Evolutionary conservation across 2,329 filamentous ascomycete genomes (phyloP), one percentile per base, ranked within the genome.

Genomic region (Beauveria australis): DNA sequence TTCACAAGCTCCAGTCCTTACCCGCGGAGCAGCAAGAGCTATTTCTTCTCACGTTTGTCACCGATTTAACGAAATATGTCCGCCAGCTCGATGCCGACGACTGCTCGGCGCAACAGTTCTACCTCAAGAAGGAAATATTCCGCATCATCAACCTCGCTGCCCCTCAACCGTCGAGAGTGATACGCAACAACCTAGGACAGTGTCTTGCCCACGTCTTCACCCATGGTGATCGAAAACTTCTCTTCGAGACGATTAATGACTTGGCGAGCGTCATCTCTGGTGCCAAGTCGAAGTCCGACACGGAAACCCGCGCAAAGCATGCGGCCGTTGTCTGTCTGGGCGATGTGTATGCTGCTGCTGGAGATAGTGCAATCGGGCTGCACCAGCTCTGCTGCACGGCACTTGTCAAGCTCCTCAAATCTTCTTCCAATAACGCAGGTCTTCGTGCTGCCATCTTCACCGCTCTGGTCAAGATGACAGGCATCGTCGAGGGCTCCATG

Each of bases 21-120:
- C 91, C 93, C 48, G 86, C 90, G 59, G 94, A 99, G 76, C 94
- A 99, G 74, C 94, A 99, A 75, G 92, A 97, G 69, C 84, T 99
- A 14, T 95, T 94, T 74, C 83, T 99, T 64, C 81, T 99, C 63
- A 95, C 88, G 28, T 97, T 95, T 71, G 89, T 92, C 41, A 89
- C 92, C 30, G 85, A 89, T 63, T 81, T 99, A 60, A 88, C 86
- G 64, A 89, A 88, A 67, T 89, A 97, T 80, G 89, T 96, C 49
- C 81, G 86, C 59, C 78, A 78, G 18, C 82, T 97, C 52, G 83
- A 86, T 58, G 80, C 86, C 63, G 91, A 96, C 67, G 89, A 89
- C 70, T 89, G 92, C 66, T 93, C 90, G 24, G 84, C 89, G 14
- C 89, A 97, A 76, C 94, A 99, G 74, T 86, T 92, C 68, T 90